These are phyloP conservation scores for Pythium grandisporangium DNA, from an alignment of 352 stramenopile species.

Conservation along the genomic window DNA sequence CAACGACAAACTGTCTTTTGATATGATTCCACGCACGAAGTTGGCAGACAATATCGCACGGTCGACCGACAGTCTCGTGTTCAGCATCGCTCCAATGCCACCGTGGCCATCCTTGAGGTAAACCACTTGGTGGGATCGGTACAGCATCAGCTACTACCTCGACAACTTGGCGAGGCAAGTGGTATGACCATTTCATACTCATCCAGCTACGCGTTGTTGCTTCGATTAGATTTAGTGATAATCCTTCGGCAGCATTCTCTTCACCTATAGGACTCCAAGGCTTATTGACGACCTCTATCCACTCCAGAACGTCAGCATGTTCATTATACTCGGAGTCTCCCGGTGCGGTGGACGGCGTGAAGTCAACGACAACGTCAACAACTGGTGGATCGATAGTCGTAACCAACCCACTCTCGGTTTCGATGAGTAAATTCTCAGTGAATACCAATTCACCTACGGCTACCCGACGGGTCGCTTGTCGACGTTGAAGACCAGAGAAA, in stretches of 20 bases:
- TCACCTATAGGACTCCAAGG: slow-evolving; percentile 24
- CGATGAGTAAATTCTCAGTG: slow-evolving; percentile 49
- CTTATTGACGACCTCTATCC: slow-evolving; percentile 45
- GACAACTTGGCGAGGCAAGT: slow-evolving; percentile 44
- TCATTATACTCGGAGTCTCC: too few species aligned
- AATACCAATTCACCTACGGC: slow-evolving; percentile 57
- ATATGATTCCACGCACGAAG: slow-evolving; percentile 60
- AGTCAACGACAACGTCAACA: slow-evolving; percentile 6
- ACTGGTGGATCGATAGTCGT: neutral
- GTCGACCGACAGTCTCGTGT: slow-evolving; percentile 9
- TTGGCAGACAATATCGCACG: slow-evolving; percentile 69
- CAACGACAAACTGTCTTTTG: slow-evolving; percentile 29
- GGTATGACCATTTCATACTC: slow-evolving; percentile 75
- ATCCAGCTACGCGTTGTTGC: slow-evolving; percentile 66
- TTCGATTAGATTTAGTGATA: slow-evolving; percentile 8
- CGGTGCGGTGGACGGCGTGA: slow-evolving; percentile 9
- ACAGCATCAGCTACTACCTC: slow-evolving; percentile 46
- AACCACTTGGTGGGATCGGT: slow-evolving; percentile 42
- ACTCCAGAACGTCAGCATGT: slow-evolving; percentile 15
- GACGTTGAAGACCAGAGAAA: slow-evolving; percentile 42
- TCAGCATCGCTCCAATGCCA: slow-evolving; percentile 28
- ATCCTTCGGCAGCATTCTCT: slow-evolving; percentile 5
- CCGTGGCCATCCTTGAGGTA: slow-evolving; percentile 49
- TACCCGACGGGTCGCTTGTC: slow-evolving; percentile 36
- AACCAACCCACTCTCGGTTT: slow-evolving; percentile 19